phyloP scores from a whole-genome alignment of 2,329 filamentous ascomycete species.

The Zarea fungicola region DNA sequence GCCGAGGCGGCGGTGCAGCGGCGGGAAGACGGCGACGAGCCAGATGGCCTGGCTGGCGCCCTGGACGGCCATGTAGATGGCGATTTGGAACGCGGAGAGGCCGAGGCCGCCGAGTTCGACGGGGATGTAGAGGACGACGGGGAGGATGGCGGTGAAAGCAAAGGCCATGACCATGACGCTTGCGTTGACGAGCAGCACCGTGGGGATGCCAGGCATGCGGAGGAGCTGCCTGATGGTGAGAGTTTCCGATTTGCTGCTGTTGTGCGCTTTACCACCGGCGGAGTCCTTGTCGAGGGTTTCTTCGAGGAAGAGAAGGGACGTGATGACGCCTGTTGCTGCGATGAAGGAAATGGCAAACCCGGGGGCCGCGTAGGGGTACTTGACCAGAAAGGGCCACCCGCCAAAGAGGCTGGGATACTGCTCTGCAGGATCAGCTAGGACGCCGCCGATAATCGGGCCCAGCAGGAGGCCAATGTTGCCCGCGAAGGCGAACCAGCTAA shows the following conservation, averaged over 20 bases:
- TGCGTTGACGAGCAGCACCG: constrained; percentile 60
- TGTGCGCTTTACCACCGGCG: neutral
- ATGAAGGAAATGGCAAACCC: constrained; percentile 53
- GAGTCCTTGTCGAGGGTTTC: constrained; percentile 49
- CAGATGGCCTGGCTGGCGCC: constrained; percentile 65
- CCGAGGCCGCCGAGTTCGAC: constrained; percentile 58
- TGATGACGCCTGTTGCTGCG: constrained; percentile 46
- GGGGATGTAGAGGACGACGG: constrained; percentile 64
- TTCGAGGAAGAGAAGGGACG: constrained; percentile 52
- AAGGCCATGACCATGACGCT: constrained; percentile 65
- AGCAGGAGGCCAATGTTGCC: constrained; percentile 70
- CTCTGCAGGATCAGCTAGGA: constrained; percentile 59
- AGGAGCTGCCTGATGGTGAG: constrained; percentile 41
- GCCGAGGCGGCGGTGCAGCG: constrained; percentile 59
- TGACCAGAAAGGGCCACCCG: constrained; percentile 37
- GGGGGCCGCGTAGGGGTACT: constrained; percentile 50
- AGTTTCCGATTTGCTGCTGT: neutral
- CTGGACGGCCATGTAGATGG: constrained; percentile 57
- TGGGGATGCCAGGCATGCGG: constrained; percentile 57
- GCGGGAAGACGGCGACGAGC: constrained; percentile 66
- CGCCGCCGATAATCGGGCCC: constrained; percentile 65
- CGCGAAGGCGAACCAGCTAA: constrained; percentile 71
- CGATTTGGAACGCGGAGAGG: constrained; percentile 59
- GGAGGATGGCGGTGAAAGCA: constrained; percentile 64
- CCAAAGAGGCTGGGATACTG: constrained; percentile 56